A percentile compares a stretch with the other conserved stretches of the same genome.
Conservation (phyloP, 352 stramenopile species). For the Phytophthora syringae region DNA sequence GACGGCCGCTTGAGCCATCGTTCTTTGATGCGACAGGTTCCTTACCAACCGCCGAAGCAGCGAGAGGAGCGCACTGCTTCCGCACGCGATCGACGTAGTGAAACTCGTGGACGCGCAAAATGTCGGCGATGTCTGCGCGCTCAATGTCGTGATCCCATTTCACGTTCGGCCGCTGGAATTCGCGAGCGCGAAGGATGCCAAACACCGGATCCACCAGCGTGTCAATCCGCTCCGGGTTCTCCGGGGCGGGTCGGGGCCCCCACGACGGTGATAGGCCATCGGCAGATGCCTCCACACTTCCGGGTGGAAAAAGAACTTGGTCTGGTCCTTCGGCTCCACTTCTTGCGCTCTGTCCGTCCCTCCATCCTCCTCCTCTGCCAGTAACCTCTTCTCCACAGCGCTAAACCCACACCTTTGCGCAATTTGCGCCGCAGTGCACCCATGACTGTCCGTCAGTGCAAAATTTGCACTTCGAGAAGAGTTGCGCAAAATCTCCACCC, state of each 20-base stretch:
- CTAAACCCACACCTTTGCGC: constrained; percentile 51
- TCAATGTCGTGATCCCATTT: constrained; percentile 73
- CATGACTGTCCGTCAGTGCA: constrained; percentile 50
- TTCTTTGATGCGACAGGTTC: constrained; percentile 23
- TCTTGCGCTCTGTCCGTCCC: background rate
- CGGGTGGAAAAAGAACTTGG: constrained; percentile 79
- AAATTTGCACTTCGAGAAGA: constrained; percentile 37
- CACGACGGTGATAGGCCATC: constrained; percentile 67
- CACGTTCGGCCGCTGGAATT: constrained; percentile 71
- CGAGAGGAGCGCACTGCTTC: constrained; percentile 48
- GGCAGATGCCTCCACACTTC: constrained; percentile 82
- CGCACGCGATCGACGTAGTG: constrained; percentile 85
- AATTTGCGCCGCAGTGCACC: constrained; percentile 55
- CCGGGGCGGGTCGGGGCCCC: constrained; percentile 82
- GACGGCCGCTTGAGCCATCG: constrained; percentile 7
- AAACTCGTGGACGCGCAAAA: constrained; percentile 92
- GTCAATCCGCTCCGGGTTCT: constrained; percentile 90
- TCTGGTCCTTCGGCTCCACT: constrained; percentile 26
- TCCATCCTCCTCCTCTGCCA: no score
- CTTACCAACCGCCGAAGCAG: constrained; percentile 20
- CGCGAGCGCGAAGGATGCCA: constrained; percentile 70
- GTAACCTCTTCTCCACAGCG: no score
- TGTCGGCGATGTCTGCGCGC: constrained; percentile 82
- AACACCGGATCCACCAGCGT: constrained; percentile 81
- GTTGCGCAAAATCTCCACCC: constrained; percentile 56